Conservation (phyloP, 1,284 basidiomycete genomes). For the Puccinia novopanici region DNA sequence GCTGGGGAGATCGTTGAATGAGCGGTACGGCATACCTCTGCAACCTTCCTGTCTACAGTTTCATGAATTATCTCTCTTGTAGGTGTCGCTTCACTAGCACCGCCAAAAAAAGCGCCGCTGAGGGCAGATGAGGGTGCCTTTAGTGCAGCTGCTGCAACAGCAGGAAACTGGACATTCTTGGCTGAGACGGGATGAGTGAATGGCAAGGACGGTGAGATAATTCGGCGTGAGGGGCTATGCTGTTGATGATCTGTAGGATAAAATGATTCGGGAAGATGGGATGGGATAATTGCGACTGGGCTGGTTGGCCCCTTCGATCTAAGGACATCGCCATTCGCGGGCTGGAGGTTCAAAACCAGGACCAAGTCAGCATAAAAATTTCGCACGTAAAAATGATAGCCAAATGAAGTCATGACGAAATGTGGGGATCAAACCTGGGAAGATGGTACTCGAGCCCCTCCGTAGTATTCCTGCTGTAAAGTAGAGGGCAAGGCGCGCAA, state of each 20-base stretch:
- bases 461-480: constrained; percentile 12
- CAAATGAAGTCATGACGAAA: neutral
- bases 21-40: neutral
- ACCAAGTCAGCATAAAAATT: neutral
- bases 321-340: neutral
- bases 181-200: constrained; percentile 18
- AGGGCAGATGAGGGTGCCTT: constrained; percentile 19
- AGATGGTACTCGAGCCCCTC: neutral
- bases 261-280: constrained; percentile 28
- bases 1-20: neutral
- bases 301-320: constrained; percentile 2
- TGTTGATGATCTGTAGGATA: constrained; percentile 6
- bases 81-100: neutral
- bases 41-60: neutral
- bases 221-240: neutral
- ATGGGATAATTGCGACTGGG: constrained; percentile 36
- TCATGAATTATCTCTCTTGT: neutral
- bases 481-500: constrained; percentile 17
- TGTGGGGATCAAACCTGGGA: constrained; percentile 8
- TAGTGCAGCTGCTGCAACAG: constrained; percentile 16
- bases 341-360: neutral
- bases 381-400: neutral
- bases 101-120: constrained; percentile 22
- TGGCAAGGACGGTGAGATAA: constrained; percentile 33
- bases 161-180: neutral